Conservation (phyloP, 441 rosid species). For the Corymbia calophylla region DNA sequence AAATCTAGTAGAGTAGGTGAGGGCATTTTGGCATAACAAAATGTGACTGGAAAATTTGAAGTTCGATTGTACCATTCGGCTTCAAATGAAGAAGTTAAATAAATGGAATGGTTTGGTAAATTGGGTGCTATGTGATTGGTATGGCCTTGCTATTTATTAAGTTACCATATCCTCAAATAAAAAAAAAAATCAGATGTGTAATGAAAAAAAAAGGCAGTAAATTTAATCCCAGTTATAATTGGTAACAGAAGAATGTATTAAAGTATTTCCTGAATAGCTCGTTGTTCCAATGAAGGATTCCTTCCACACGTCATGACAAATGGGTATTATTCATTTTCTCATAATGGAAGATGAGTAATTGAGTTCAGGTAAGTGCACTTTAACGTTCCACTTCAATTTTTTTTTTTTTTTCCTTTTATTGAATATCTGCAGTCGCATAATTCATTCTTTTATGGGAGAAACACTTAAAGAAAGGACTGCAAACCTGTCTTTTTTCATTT, state of each 20-base stretch:
- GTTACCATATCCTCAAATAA: neutral
- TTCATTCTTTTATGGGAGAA: neutral
- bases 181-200: neutral
- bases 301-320: neutral
- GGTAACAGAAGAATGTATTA: neutral
- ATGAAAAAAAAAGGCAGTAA: neutral
- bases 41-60: neutral
- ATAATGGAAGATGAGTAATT: neutral
- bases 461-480: neutral
- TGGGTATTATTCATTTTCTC: neutral
- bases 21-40: neutral
- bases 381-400: neutral
- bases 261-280: neutral
- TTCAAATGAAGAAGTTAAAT: neutral
- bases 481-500: neutral
- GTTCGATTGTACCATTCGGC: neutral
- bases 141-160: neutral
- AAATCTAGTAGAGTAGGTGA: accelerated
- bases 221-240: neutral
- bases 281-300: neutral
- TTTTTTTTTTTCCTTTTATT: neutral
- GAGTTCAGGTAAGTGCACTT: neutral
- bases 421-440: neutral
- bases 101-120: neutral
- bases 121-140: neutral